Evolutionary conservation across 164 flowering plant genomes (phyloP), one percentile per base, ranked within the genome.

Genomic region (Aristolochia californica): DNA sequence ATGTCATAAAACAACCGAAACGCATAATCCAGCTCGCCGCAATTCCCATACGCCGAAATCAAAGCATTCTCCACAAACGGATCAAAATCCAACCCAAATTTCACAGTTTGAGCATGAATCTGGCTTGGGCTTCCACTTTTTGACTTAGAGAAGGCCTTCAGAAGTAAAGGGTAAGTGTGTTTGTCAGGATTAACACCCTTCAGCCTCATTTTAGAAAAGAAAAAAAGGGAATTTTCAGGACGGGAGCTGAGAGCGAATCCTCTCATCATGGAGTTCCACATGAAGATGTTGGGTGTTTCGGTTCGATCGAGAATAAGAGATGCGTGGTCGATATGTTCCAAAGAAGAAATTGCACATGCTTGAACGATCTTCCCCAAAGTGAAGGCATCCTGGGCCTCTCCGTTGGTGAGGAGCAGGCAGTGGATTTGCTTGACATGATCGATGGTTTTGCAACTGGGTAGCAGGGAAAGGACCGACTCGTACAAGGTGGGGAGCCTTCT

Each of bases 111-210:
- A 40, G 70, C 66, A 61, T 68, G 70, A 51, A 74, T 44, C 58
- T 63, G 73, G 64, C 56, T 45, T 22, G 69, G 72, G 70, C 56
- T 44, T 9, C 26, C 45, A 0, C n/a, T 30, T 23, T 56, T 53
- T 55, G 62, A 52, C 48, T 61, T 59, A 26, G 62, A 58, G 25
- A 59, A 55, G 47, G 68, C 56, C 58, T 66, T 73, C 62, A 75
- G 79, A 53, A 72, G 74, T 25, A 64, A 57, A 52, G 77, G 75
- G 58, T 70, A 73, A 38, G 75, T 70, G 61, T 73, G 72, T 34
- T 53, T 51, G 59, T 62, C 59, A 8, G 76, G 76, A 52, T 23
- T 10, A 51, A 67, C 54, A 22, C 66, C 70, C 1, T 67, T 18
- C 16, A 25, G 70, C 25, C 56, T 65, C 76, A 75, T 67, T 51